These are phyloP conservation scores for Boletus barrowsii DNA, from an alignment of 768 basidiomycete species.

Conservation along the genomic window DNA sequence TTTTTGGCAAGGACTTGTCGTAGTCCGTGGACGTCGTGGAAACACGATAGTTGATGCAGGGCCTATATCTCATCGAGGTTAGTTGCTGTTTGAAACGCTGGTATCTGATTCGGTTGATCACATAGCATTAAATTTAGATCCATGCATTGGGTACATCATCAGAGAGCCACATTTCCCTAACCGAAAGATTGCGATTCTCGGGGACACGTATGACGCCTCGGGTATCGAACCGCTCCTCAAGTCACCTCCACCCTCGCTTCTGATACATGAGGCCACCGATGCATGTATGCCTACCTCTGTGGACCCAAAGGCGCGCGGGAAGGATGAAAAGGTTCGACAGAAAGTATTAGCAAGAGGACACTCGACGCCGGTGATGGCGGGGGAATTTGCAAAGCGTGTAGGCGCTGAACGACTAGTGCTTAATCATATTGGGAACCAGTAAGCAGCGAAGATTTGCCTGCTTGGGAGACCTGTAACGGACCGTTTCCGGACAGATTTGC, in stretches of 20 bases:
- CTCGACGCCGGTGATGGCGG: constrained; percentile 77
- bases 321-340: constrained; percentile 39
- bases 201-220: constrained; percentile 71
- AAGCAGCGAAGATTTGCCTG: constrained; percentile 10
- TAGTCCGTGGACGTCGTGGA: constrained; percentile 37
- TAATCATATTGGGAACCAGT: constrained; percentile 79
- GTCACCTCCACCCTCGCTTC: constrained; percentile 52
- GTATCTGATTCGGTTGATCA: background rate
- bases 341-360: constrained; percentile 69
- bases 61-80: constrained; percentile 74
- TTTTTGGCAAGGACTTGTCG: constrained; percentile 59
- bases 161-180: constrained; percentile 47
- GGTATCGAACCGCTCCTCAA: constrained; percentile 55
- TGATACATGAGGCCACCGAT: constrained; percentile 87
- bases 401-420: constrained; percentile 61
- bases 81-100: constrained; percentile 13
- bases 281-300: constrained; percentile 58
- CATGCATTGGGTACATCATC: constrained; percentile 78
- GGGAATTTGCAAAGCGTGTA: constrained; percentile 62
- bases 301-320: constrained; percentile 46
- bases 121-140: constrained; percentile 44
- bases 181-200: constrained; percentile 72
- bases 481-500: constrained; percentile 43
- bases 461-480: background rate
- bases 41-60: constrained; percentile 66